Evolutionary conservation across 371 early-diverging fungal species (phyloP).

Genomic region (Encephalitozoon hellem): DNA sequence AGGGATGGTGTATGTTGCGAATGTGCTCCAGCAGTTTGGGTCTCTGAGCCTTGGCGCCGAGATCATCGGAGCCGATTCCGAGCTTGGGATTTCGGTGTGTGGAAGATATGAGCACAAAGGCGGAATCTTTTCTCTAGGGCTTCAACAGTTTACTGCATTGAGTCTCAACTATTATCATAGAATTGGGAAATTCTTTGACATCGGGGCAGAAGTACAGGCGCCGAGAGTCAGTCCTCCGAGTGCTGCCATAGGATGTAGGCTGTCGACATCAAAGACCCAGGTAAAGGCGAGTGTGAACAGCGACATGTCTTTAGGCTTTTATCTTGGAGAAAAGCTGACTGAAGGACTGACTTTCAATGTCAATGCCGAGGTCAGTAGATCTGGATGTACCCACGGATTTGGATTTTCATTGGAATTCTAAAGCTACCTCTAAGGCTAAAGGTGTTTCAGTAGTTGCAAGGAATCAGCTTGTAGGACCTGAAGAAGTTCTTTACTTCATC

Average conservation of each 20-base stretch:
- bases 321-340: slow-evolving; percentile 36
- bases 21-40: slow-evolving; percentile 33
- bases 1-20: slow-evolving; percentile 33
- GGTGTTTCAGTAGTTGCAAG: background rate
- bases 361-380: background rate
- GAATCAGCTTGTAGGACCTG: background rate
- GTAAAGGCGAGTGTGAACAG: slow-evolving; percentile 30
- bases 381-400: slow-evolving; percentile 21
- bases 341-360: slow-evolving; percentile 29
- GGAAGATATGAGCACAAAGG: slow-evolving; percentile 25
- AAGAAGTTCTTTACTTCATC: slow-evolving; percentile 15
- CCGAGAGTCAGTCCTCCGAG: background rate
- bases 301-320: background rate
- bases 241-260: slow-evolving; percentile 27
- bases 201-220: slow-evolving; percentile 17
- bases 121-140: slow-evolving; percentile 15
- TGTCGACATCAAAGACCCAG: slow-evolving; percentile 18
- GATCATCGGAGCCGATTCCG: slow-evolving; percentile 5
- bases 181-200: slow-evolving; percentile 13
- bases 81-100: slow-evolving; percentile 31
- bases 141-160: slow-evolving; percentile 45
- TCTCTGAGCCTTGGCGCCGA: slow-evolving; percentile 30
- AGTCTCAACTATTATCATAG: slow-evolving; percentile 28
- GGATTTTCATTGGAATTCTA: slow-evolving; percentile 34
- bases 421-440: background rate